Evolutionary conservation across 306 rosid species (phyloP).

Genomic region (Lagenaria siceraria): DNA sequence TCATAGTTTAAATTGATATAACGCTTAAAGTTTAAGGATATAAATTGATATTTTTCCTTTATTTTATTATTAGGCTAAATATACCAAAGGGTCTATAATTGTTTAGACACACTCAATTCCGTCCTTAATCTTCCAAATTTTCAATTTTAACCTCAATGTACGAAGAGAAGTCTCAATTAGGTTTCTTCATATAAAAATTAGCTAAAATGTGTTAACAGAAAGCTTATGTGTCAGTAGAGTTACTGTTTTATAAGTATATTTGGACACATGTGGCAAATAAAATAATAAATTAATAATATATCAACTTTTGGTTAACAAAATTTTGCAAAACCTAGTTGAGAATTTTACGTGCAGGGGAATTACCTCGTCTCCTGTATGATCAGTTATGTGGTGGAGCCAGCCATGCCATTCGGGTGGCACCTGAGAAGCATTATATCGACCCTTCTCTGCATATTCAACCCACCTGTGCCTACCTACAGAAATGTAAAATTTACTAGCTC

Average conservation of each 20-base stretch:
- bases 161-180: neutral
- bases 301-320: too few species aligned
- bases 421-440: slow-evolving; percentile 94
- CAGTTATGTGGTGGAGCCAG: slow-evolving; percentile 89
- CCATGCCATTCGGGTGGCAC: slow-evolving; percentile 99
- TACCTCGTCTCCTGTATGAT: slow-evolving; percentile 96
- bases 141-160: too few species aligned
- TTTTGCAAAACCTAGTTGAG: too few species aligned
- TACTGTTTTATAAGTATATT: neutral
- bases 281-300: too few species aligned
- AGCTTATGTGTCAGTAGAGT: neutral
- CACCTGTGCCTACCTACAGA: slow-evolving; percentile 92
- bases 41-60: neutral
- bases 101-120: too few species aligned
- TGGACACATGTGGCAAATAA: neutral
- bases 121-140: too few species aligned
- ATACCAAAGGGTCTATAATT: neutral
- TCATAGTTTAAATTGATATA: too few species aligned
- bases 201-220: neutral
- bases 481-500: neutral
- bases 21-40: too few species aligned
- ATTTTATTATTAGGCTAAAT: neutral
- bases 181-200: neutral
- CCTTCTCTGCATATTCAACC: slow-evolving; percentile 95
- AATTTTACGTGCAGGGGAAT: neutral